Base-by-base conservation (phyloP, 1,284 basidiomycete species). In the Trametes hirsuta region DNA sequence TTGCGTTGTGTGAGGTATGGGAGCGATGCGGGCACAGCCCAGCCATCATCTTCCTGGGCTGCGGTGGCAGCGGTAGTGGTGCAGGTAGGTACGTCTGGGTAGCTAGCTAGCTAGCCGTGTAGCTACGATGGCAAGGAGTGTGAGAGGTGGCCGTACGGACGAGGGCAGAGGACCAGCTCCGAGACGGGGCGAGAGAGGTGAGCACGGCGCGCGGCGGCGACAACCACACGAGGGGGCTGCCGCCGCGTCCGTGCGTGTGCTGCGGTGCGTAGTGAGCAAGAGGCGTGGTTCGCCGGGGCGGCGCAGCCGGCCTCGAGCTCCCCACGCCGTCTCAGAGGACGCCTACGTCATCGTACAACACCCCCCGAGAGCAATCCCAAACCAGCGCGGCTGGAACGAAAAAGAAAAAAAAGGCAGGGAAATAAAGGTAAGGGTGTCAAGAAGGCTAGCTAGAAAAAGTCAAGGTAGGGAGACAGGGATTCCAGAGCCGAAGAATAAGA, bases 1-100 rank as follows among this genome's bases (percentile, higher is more conserved):
- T 59, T 57, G 40, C 49, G 36, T 60, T 47, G 59, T 49, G 52
- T 45, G 58, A 50, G 44, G 53, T 53, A 52, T 37, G 58, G 55
- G 53, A 55, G 50, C 59, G 59, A 62, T 59, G 56, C 42, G 68
- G 70, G 68, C 67, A 61, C 68, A 69, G 70, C 70, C 70, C 70
- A 62, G 63, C 65, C 67, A 68, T 59, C 56, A 25, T 22, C 49
- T 30, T 30, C 60, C 50, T 47, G 46, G 52, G 62, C 61, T 56
- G 18, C 47, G 50, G 21, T 47, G 54, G 54, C 55, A 64, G 53
- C 64, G 55, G 53, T 46, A 21, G 25, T 51, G 25, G 39, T 12
- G 39, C 25, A 25, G 25, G 41, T 21, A 24, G 61, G 48, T 61
- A 47, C 46, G 30, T 8, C 30, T 30, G 30, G 30, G 18, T 18